A percentile compares a stretch with the other conserved stretches of the same genome.
Conservation (phyloP, 169 alveolate species). For the Cryptosporidium ryanae region DNA sequence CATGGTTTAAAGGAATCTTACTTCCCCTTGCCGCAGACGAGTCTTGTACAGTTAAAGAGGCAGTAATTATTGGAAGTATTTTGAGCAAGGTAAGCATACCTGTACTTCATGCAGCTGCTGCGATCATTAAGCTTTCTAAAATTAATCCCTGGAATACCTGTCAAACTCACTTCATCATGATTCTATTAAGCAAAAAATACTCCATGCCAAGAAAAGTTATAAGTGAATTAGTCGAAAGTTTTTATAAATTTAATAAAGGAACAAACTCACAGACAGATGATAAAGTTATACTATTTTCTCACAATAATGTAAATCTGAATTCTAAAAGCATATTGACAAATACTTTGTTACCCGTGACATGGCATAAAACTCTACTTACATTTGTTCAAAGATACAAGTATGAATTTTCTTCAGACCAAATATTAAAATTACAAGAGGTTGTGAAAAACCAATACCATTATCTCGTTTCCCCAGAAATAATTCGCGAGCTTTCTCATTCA, state of each 20-base stretch:
- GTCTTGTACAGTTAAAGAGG: slow-evolving; percentile 92
- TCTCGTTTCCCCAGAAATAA: slow-evolving; percentile 82
- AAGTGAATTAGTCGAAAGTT: slow-evolving; percentile 85
- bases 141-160: slow-evolving; percentile 88
- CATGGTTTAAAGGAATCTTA: slow-evolving; percentile 95
- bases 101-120: slow-evolving; percentile 91
- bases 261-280: slow-evolving; percentile 75
- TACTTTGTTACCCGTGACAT: slow-evolving; percentile 90
- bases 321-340: slow-evolving; percentile 74
- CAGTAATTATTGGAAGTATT: slow-evolving; percentile 93
- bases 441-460: slow-evolving; percentile 80
- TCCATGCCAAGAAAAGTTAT: slow-evolving; percentile 92
- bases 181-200: slow-evolving; percentile 91
- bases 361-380: slow-evolving; percentile 92
- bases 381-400: slow-evolving; percentile 88
- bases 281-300: slow-evolving; percentile 66
- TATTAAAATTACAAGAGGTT: slow-evolving; percentile 76
- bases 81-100: slow-evolving; percentile 91
- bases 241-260: slow-evolving; percentile 79
- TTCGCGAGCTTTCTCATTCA: slow-evolving; percentile 72
- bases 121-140: slow-evolving; percentile 89
- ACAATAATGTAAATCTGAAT: slow-evolving; percentile 77
- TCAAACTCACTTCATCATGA: slow-evolving; percentile 89
- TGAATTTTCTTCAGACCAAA: slow-evolving; percentile 76
- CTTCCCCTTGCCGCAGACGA: slow-evolving; percentile 91